Evolutionary conservation across 371 early-diverging fungal genomes (phyloP).

Genomic region (Zopfochytrium polystomum): DNA sequence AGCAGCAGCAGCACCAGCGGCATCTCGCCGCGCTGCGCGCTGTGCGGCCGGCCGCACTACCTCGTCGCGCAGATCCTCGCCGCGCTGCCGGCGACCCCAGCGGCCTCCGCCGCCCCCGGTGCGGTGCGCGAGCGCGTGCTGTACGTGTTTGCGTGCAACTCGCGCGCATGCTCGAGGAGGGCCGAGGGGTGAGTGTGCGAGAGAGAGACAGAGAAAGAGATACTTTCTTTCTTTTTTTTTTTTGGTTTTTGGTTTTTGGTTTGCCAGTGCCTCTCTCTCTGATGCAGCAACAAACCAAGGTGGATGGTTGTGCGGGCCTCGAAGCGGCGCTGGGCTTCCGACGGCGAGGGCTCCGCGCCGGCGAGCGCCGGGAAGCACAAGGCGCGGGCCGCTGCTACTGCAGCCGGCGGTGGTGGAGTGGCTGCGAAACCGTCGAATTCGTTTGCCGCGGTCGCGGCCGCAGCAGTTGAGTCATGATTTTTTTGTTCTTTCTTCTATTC

Average conservation of each 20-base stretch:
- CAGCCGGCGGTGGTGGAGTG: not conserved
- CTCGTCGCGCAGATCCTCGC: not conserved
- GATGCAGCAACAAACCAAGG: not conserved
- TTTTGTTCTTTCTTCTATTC: too few relatives aligned
- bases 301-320: slow-evolving; percentile 11
- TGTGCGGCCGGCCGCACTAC: not conserved
- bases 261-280: not conserved
- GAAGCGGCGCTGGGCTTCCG: too few relatives aligned
- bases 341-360: not conserved
- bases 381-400: not conserved
- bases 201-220: not conserved
- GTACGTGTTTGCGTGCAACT: slow-evolving; percentile 38
- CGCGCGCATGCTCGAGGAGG: slow-evolving; percentile 4
- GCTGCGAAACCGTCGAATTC: not conserved
- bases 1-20: too few relatives aligned
- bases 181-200: slow-evolving; percentile 9
- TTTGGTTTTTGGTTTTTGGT: not conserved
- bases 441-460: not conserved
- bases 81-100: not conserved
- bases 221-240: not conserved
- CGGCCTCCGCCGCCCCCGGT: too few relatives aligned
- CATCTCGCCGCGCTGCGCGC: too few relatives aligned
- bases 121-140: slow-evolving; percentile 30
- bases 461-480: not conserved
- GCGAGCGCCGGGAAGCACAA: not conserved